phyloP scores from a whole-genome alignment of 352 stramenopile genomes.

The Phytophthora colocasiae region DNA sequence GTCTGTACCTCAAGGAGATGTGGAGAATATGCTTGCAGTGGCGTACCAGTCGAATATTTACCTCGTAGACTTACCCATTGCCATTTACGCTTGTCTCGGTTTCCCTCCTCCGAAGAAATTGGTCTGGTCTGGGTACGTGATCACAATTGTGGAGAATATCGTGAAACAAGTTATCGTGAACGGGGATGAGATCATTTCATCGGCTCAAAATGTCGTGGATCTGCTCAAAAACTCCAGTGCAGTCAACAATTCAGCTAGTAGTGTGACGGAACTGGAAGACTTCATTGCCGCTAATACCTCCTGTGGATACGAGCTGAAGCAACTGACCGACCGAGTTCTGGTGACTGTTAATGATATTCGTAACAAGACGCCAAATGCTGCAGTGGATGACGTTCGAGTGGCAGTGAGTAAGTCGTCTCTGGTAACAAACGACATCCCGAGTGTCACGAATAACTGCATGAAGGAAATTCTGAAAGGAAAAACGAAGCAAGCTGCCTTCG shows the following conservation, averaged over 20 bases:
- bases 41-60: conserved; percentile 57
- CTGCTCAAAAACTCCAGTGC: conserved; percentile 22
- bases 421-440: conserved; percentile 28
- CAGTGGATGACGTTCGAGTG: conserved; percentile 21
- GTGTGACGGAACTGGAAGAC: conserved; percentile 21
- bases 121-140: conserved; percentile 13
- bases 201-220: conserved; percentile 26
- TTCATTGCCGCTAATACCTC: conserved; percentile 23
- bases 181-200: conserved; percentile 26
- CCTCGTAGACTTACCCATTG: conserved; percentile 50
- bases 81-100: conserved; percentile 50
- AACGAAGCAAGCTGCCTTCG: conserved; percentile 20
- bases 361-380: conserved; percentile 21
- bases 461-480: conserved; percentile 24
- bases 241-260: conserved; percentile 11
- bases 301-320: conserved; percentile 31
- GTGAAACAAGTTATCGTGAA: conserved; percentile 29
- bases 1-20: conserved; percentile 42
- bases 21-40: conserved; percentile 46
- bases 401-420: conserved; percentile 19
- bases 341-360: conserved; percentile 22
- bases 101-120: conserved; percentile 27
- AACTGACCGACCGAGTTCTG: conserved; percentile 23
- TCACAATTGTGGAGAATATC: conserved; percentile 28
- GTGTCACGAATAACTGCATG: conserved; percentile 30